Conservation (phyloP, 2,329 filamentous ascomycete species). For the Alternaria dauci region DNA sequence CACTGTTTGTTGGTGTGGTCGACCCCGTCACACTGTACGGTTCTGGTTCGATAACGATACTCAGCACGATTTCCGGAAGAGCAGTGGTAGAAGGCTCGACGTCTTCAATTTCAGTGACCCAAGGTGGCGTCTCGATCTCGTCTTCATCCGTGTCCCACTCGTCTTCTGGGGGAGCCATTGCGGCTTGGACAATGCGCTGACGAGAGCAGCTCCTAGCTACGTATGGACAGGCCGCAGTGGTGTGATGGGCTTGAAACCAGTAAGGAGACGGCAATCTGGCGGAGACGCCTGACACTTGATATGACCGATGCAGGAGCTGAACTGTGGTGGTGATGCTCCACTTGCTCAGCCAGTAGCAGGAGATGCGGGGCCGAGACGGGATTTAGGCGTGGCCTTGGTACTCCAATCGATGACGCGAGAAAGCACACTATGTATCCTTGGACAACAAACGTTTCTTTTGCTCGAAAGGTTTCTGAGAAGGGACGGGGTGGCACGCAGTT, state of each 20-base stretch:
- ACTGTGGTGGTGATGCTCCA: conserved; percentile 30
- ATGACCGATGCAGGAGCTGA: conserved; percentile 20
- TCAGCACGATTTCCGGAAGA: not conserved
- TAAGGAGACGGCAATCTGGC: conserved; percentile 6
- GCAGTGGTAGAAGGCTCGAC: not conserved
- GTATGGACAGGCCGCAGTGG: conserved; percentile 13
- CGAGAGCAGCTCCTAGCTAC: conserved; percentile 20
- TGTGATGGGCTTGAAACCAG: conserved; percentile 26
- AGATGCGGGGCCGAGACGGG: conserved; percentile 45
- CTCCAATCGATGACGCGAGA: conserved; percentile 33
- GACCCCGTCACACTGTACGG: not conserved
- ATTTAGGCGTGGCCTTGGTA: conserved; percentile 27
- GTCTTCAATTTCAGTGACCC: conserved; percentile 2
- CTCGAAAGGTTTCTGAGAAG: not conserved
- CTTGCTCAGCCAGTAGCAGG: conserved; percentile 27
- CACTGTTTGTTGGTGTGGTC: not conserved
- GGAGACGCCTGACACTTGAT: conserved; percentile 19
- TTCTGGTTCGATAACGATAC: not conserved
- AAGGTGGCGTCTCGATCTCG: not conserved
- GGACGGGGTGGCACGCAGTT: not conserved
- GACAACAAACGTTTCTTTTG: not conserved
- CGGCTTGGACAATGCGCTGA: conserved; percentile 27
- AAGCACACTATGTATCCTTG: conserved; percentile 1
- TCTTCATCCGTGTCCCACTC: conserved; percentile 14
- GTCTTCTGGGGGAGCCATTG: conserved; percentile 27